phyloP scores from a whole-genome alignment of 2,329 filamentous ascomycete genomes.

The Aspergillus costaricaensis region DNA sequence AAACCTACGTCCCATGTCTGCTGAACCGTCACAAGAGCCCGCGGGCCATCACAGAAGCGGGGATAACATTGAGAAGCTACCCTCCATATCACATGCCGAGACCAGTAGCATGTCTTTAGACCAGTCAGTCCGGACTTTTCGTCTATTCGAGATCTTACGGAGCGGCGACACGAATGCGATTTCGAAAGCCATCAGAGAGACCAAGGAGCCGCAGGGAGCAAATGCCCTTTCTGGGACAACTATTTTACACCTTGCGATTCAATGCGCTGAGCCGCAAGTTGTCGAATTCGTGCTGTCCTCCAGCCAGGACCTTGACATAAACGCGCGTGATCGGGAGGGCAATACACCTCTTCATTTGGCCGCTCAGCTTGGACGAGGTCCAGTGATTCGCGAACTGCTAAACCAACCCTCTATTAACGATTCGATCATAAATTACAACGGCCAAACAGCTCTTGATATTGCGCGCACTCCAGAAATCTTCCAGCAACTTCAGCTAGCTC shows the following conservation, averaged over 20 bases:
- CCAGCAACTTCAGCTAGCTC: conserved; percentile 86
- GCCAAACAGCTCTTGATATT: conserved; percentile 82
- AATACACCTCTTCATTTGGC: conserved; percentile 93
- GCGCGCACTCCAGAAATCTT: conserved; percentile 93
- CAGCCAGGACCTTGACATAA: conserved; percentile 75
- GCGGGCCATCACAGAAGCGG: conserved; percentile 26
- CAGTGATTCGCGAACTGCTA: conserved; percentile 79
- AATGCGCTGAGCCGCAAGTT: conserved; percentile 89
- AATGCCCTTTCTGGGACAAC: conserved; percentile 68
- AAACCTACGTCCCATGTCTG: conserved; percentile 23
- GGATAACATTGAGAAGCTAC: conserved; percentile 35
- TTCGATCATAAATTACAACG: conserved; percentile 78
- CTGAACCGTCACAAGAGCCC: conserved; percentile 31
- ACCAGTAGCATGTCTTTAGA: conserved; percentile 65
- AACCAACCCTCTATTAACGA: conserved; percentile 86
- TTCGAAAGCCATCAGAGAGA: conserved; percentile 73
- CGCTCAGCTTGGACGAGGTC: conserved; percentile 74
- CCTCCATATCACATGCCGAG: conserved; percentile 35
- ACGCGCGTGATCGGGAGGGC: conserved; percentile 86
- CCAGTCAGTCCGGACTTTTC: conserved; percentile 91
- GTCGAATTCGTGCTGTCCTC: conserved; percentile 90
- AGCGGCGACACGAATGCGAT: conserved; percentile 90
- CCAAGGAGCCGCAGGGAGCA: conserved; percentile 52
- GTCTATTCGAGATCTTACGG: conserved; percentile 87
- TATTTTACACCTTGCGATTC: conserved; percentile 88